phyloP scores from a whole-genome alignment of 345 rosid genomes.

The Raphanus sativus region DNA sequence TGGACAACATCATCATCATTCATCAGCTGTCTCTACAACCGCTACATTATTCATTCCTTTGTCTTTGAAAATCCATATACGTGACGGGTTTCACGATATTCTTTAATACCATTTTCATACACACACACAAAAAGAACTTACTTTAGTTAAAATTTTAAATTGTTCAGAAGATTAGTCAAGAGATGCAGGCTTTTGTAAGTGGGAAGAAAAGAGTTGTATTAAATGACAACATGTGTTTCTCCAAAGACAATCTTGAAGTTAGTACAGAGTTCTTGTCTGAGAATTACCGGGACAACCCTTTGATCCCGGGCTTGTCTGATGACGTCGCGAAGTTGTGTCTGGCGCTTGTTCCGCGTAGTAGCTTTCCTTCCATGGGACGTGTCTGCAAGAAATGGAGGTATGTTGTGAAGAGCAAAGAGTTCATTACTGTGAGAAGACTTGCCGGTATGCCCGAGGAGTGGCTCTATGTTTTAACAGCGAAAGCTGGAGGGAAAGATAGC shows the following conservation, averaged over 20 bases:
- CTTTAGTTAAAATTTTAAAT: conserved; percentile 28
- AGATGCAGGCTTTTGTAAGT: conserved; percentile 50
- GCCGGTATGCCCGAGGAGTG: conserved; percentile 83
- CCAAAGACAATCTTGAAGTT: conserved; percentile 41
- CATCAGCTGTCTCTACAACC: conserved; percentile 54
- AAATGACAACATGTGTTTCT: conserved; percentile 40
- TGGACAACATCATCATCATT: conserved; percentile 44
- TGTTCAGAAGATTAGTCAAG: neutral
- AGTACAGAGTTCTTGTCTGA: conserved; percentile 39
- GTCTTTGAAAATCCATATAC: conserved; percentile 77
- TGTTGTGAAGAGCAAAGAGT: conserved; percentile 77
- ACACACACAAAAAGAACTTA: conserved; percentile 19
- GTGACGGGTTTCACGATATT: conserved; percentile 78
- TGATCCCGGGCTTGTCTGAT: conserved; percentile 86
- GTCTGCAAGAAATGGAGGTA: conserved; percentile 90
- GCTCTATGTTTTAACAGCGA: conserved; percentile 71
- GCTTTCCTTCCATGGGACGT: conserved; percentile 69
- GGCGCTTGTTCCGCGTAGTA: conserved; percentile 75
- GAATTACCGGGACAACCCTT: conserved; percentile 39
- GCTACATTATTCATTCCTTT: conserved; percentile 72
- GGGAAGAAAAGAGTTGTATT: conserved; percentile 47
- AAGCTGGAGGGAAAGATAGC: conserved; percentile 62
- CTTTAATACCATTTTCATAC: conserved; percentile 41
- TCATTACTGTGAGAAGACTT: conserved; percentile 57
- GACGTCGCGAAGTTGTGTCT: conserved; percentile 83